These are phyloP conservation scores for Nannochloris sp. DNA, from an alignment of 139 green algal species.

Conservation along the genomic window DNA sequence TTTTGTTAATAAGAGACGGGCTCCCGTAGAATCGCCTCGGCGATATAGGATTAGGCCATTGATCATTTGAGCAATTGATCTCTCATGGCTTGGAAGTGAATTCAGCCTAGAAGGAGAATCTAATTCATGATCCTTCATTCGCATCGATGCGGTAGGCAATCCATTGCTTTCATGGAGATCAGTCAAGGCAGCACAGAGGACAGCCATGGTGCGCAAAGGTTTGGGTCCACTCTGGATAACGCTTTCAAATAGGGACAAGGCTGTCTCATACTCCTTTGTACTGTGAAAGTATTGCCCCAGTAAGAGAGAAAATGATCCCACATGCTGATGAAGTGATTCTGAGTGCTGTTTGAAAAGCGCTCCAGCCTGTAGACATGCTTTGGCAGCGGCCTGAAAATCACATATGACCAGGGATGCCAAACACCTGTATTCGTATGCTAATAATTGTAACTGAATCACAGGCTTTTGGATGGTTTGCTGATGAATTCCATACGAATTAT, in stretches of 20 bases:
- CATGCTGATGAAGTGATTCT: slow-evolving; percentile 7
- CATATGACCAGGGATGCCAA: slow-evolving; percentile 5
- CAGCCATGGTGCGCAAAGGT: slow-evolving; percentile 7
- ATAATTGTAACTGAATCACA: not conserved
- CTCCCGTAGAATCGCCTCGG: slow-evolving; percentile 4
- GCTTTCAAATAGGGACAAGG: slow-evolving; percentile 5
- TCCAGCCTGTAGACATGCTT: not conserved
- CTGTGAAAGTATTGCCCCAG: slow-evolving; percentile 22
- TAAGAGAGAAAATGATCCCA: slow-evolving; percentile 11
- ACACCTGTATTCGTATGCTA: slow-evolving; percentile 12
- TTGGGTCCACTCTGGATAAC: slow-evolving; percentile 4
- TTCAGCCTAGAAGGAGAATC: not conserved
- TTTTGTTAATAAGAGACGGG: slow-evolving; percentile 18
- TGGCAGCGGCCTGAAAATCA: slow-evolving; percentile 4
- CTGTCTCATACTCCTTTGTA: slow-evolving; percentile 2
- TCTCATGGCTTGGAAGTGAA: not conserved
- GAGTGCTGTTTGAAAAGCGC: slow-evolving; percentile 16
- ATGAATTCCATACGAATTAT: not conserved
- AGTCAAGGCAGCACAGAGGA: slow-evolving; percentile 12
- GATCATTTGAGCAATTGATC: slow-evolving; percentile 4
- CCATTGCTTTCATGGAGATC: slow-evolving; percentile 11
- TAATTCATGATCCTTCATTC: not conserved
- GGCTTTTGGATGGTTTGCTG: not conserved
- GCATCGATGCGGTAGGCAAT: not conserved
- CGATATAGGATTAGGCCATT: slow-evolving; percentile 7